phyloP scores from a whole-genome alignment of 805 yeast species.

The Torulaspora microellipsoides region DNA sequence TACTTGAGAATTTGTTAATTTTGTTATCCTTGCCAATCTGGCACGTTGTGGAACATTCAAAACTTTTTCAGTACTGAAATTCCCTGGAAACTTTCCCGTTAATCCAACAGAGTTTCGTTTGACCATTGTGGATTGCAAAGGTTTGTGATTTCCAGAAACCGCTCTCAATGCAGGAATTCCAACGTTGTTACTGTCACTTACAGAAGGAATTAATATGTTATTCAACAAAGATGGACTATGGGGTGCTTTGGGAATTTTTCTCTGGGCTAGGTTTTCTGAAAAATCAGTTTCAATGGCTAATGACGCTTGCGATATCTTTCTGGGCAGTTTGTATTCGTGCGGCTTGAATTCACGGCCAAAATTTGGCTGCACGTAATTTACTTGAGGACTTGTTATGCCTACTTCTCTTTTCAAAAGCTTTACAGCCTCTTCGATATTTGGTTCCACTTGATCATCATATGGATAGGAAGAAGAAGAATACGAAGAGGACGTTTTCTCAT shows the following conservation, averaged over 20 bases:
- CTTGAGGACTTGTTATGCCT: constrained; percentile 2
- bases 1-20: constrained; percentile 9
- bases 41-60: constrained; percentile 5
- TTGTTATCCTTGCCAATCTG: constrained; percentile 5
- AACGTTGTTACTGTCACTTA: neutral
- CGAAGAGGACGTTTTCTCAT: neutral
- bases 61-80: neutral
- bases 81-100: neutral
- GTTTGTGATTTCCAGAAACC: constrained; percentile 9
- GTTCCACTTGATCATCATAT: constrained; percentile 17
- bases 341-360: constrained; percentile 10
- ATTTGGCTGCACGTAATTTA: constrained; percentile 5
- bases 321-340: constrained; percentile 16
- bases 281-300: constrained; percentile 1
- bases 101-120: neutral
- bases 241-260: constrained; percentile 3
- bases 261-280: neutral
- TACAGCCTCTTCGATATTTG: constrained; percentile 29
- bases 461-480: constrained; percentile 3
- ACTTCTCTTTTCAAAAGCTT: constrained; percentile 21
- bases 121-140: neutral
- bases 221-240: constrained; percentile 21
- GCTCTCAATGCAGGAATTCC: constrained; percentile 13
- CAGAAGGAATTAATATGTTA: constrained; percentile 15
- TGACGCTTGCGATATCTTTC: constrained; percentile 15